Percentiles rank a stretch among this genome's conserved stretches.
Conservation (phyloP, 2,329 filamentous ascomycete genomes). For the Penicillium sp. region DNA sequence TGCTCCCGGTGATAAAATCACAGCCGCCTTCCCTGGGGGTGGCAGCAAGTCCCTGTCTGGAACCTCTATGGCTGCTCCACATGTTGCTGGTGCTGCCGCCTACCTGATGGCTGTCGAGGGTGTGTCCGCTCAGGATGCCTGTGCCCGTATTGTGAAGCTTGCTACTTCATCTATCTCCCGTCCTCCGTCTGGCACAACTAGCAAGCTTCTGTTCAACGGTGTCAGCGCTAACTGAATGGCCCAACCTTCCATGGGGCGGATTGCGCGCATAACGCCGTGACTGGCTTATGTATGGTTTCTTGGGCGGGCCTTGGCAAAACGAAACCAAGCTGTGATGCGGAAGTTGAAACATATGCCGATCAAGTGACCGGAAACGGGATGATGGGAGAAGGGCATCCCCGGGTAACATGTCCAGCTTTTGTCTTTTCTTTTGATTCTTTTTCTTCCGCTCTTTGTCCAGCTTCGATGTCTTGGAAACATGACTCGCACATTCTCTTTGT, state of each 20-base stretch:
- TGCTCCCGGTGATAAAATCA: conserved; percentile 54
- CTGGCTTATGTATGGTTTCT: not conserved
- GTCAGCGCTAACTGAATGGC: conserved; percentile 1
- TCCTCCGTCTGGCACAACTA: conserved; percentile 26
- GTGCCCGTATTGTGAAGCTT: conserved; percentile 52
- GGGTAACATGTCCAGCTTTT: too few relatives aligned
- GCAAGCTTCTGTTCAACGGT: conserved; percentile 32
- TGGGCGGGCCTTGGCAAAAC: not conserved
- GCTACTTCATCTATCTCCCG: conserved; percentile 37
- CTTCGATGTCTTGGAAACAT: too few relatives aligned
- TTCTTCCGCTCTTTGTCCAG: too few relatives aligned
- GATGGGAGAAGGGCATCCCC: too few relatives aligned
- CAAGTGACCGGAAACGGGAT: too few relatives aligned
- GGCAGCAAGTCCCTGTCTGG: conserved; percentile 44
- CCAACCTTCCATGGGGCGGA: conserved; percentile 1
- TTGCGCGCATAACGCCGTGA: conserved; percentile 1
- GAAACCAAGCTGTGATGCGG: too few relatives aligned
- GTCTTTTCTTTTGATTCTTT: too few relatives aligned
- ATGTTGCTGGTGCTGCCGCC: conserved; percentile 54
- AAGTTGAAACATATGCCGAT: too few relatives aligned
- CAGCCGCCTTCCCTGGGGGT: conserved; percentile 51
- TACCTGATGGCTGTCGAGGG: conserved; percentile 52
- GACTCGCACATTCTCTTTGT: too few relatives aligned
- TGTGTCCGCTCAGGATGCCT: conserved; percentile 46
- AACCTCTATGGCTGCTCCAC: conserved; percentile 41